Evolutionary conservation across 2,329 filamentous ascomycete genomes (phyloP), one percentile per base, ranked within the genome.

Genomic region (Xenosphaeropsis pyriputrescens): DNA sequence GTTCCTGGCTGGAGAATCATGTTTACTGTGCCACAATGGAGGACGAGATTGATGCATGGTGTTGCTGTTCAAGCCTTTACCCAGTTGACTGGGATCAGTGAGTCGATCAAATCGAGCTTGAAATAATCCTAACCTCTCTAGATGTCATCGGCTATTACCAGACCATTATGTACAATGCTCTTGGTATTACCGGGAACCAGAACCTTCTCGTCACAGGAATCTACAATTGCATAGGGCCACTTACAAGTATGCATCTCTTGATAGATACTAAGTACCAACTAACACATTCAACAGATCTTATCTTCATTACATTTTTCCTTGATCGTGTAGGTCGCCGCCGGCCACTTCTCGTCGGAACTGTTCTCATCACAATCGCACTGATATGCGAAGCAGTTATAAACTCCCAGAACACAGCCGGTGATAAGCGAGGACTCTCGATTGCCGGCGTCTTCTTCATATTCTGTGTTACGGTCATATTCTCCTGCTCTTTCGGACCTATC

Each of bases 391-490:
- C 70, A 1, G 61, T 57, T 1, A 64, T 79, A 40, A 75, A 72
- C 44, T 67, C 65, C 0, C 60, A 65, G 41, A 64, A 68, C 35
- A 48, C 57, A 4, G 56, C 63, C 8, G 61, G 62, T 2, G 47
- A 48, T 2, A 51, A 55, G 5, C 46, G 64, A 45, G 57, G 61
- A 36, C 53, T 74, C 31, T 74, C 73, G 33, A 70, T 75, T 30
- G 70, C 64, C 1, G 75, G 71, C 11, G 72, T 80, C 14, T 73
- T 75, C 46, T 79, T 80, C 56, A 54, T 81, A n/a, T 80, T 79
- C 51, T 64, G 65, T 35, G 71, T 75, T 37, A 69, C 70, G 16
- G 62, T 68, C 12, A 67, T 75, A 45, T 78, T 75, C 46, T 72
- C 68, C 4, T 49, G 73, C 32, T 73, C 70, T 1, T 76, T 72